Evolutionary conservation across 176 grass and related monocot genomes (phyloP), one percentile per base, ranked within the genome.

Genomic region (Miscanthus lutarioriparius): DNA sequence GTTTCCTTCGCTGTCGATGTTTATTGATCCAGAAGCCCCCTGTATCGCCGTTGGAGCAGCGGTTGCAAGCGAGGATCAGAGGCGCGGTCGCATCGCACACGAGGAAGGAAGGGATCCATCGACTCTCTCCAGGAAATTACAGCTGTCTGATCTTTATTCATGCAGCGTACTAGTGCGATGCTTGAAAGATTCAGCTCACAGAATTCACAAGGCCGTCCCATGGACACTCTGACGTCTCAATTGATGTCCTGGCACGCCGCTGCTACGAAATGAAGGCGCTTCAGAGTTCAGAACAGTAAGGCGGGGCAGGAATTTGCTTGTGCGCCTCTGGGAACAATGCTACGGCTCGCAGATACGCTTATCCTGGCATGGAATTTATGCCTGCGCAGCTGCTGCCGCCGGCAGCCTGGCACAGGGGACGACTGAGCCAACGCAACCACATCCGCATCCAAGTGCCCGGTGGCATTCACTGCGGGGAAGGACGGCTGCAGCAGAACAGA

Each of bases 291-390:
- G 41, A 48, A 13, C 1, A 64, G 23, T 25, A 62, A 36, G 25
- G 1, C 20, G 51, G 22, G 9, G 12, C 14, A 77, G 22, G n/a
- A 27, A 63, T 30, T 78, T 19, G 15, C 16, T 40, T 47, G 58
- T 66, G 25, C 41, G 27, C 62, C 40, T 1, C 19, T 36, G 43
- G 36, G 75, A 69, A 25, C 78, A 68, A 51, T 25, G 64, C 78
- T 25, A 19, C 64, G 45, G 64, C 28, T 27, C 7, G 77, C 58
- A 47, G 39, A 64, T 41, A 79, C 59, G 37, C 11, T 64, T 44
- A 4, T 67, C 26, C 63, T 43, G 11, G 79, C 32, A 61, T 58
- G 67, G 48, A 82, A 81, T 81, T 81, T 67, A 44, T 51, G 79
- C 19, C 19, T 20, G 44, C 44, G 20, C 51, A 36, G 16, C 5